These are phyloP conservation scores for Kluyveromyces aestuarii DNA, from an alignment of 805 yeast genomes.

Conservation along the genomic window DNA sequence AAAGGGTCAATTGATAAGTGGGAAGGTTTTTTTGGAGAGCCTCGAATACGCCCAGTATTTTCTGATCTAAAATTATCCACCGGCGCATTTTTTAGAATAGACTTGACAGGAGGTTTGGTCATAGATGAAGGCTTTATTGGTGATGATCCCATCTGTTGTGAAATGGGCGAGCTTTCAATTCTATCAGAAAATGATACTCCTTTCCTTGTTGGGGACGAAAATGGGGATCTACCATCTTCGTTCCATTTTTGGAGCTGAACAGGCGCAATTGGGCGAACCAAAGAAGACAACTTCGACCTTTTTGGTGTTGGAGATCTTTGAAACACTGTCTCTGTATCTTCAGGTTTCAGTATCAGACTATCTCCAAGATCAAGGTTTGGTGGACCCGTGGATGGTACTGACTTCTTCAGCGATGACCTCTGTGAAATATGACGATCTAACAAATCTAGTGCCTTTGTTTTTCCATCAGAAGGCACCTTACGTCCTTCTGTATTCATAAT, in stretches of 20 bases:
- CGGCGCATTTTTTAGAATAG: slow-evolving; percentile 15
- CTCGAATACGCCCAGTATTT: background rate
- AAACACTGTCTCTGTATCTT: background rate
- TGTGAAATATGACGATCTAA: slow-evolving; percentile 17
- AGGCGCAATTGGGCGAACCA: background rate
- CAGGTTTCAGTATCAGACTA: background rate
- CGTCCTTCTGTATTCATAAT: background rate
- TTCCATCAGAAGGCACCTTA: slow-evolving; percentile 1
- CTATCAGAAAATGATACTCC: slow-evolving; percentile 25
- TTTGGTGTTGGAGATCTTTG: slow-evolving; percentile 3
- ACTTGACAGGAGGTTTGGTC: slow-evolving; percentile 16
- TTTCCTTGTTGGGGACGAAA: slow-evolving; percentile 18
- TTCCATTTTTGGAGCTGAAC: background rate
- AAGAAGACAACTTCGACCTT: background rate
- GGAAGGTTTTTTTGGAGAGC: slow-evolving; percentile 1
- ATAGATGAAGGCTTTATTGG: slow-evolving; percentile 15
- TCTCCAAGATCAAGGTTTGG: slow-evolving; percentile 1
- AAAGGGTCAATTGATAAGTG: slow-evolving; percentile 7
- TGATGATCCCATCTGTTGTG: slow-evolving; percentile 7
- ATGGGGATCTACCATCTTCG: background rate
- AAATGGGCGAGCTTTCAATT: slow-evolving; percentile 20
- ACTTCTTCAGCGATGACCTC: background rate
- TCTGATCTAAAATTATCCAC: background rate
- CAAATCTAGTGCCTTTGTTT: slow-evolving; percentile 15
- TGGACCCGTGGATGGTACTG: background rate